A percentile compares a stretch with the other conserved stretches of the same genome.
phyloP scores from a whole-genome alignment of 345 rosid genomes.

The Trapa incisa region DNA sequence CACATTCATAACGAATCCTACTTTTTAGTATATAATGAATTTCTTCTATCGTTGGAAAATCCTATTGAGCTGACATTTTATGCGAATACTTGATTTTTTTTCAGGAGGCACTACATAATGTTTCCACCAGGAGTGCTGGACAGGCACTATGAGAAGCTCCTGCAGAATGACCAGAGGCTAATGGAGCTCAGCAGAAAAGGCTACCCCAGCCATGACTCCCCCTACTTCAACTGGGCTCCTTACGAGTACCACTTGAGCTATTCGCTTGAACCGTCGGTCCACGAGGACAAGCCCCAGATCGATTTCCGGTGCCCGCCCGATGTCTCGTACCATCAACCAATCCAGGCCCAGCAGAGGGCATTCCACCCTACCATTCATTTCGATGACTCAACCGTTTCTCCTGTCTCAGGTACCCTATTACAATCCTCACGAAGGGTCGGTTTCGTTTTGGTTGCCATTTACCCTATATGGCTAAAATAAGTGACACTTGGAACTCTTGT shows the following conservation, averaged over 20 bases:
- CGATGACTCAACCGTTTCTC: neutral
- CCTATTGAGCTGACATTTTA: neutral
- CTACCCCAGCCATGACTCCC: conserved; percentile 15
- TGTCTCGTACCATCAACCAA: neutral
- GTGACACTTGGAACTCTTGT: neutral
- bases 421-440: neutral
- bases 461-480: no score
- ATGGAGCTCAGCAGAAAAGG: conserved; percentile 12
- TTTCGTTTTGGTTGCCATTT: neutral
- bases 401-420: neutral
- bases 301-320: neutral
- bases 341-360: neutral
- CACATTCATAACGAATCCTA: neutral
- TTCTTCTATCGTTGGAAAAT: neutral
- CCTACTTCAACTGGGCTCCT: conserved; percentile 5
- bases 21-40: neutral
- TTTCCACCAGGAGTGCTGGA: conserved; percentile 36
- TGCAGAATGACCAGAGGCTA: conserved; percentile 22
- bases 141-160: conserved; percentile 33
- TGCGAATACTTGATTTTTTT: neutral
- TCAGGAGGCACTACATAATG: conserved; percentile 42
- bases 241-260: neutral
- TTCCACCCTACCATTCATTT: neutral
- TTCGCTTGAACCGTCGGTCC: neutral
- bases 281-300: neutral